Conservation (phyloP, 257 asterid species). For the Cinchona pubescens region DNA sequence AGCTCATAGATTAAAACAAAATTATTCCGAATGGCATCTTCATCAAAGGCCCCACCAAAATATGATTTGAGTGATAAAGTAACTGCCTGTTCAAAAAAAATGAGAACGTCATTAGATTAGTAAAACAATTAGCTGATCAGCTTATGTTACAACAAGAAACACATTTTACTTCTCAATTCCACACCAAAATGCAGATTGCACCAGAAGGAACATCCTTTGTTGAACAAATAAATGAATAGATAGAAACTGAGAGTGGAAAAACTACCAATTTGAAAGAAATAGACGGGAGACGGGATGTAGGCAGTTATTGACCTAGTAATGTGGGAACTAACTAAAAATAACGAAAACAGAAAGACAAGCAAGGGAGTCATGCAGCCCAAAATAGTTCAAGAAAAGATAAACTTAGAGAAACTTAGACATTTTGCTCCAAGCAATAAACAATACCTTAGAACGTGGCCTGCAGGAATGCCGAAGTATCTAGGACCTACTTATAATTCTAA, state of each 20-base stretch:
- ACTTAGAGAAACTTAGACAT: neutral
- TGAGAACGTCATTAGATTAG: neutral
- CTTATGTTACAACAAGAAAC: neutral
- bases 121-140: neutral
- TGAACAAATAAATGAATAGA: neutral
- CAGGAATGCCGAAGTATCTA: neutral
- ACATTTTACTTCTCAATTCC: neutral
- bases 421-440: neutral
- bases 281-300: neutral
- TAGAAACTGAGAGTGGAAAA: neutral
- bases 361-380: neutral
- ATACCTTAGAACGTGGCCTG: neutral
- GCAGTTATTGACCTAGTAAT: too few relatives aligned
- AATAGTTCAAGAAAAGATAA: neutral
- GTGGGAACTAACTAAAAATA: neutral
- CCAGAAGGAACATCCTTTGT: neutral
- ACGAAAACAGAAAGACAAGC: neutral
- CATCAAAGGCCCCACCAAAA: conserved; percentile 98
- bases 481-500: too few relatives aligned
- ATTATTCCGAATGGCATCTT: conserved; percentile 97
- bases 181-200: neutral
- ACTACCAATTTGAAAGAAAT: neutral
- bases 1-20: conserved; percentile 92
- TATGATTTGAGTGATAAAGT: conserved; percentile 87
- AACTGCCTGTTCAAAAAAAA: conserved; percentile 66